Evolutionary conservation across 345 rosid species (phyloP).

Genomic region (Barbarea vulgaris): DNA sequence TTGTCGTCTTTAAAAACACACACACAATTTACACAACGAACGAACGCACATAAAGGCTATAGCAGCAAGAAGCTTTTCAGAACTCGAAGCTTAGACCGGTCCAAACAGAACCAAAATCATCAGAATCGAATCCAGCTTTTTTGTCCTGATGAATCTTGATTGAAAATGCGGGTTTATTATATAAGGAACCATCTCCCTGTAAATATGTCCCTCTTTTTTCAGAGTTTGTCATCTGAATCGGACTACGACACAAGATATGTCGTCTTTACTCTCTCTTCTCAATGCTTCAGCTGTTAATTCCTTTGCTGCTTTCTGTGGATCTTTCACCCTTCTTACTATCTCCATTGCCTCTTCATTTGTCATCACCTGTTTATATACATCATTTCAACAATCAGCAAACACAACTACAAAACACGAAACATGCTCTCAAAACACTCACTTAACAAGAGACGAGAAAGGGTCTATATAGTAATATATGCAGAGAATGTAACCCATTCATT

Average conservation of each 20-base stretch:
- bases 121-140: conserved; percentile 22
- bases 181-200: conserved; percentile 31
- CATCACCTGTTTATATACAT: conserved; percentile 56
- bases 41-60: conserved; percentile 30
- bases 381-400: neutral
- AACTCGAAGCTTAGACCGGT: conserved; percentile 25
- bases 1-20: conserved; percentile 11
- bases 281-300: conserved; percentile 69
- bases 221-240: conserved; percentile 59
- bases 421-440: neutral
- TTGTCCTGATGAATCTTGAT: conserved; percentile 38
- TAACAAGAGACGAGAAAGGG: neutral
- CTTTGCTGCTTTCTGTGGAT: conserved; percentile 83
- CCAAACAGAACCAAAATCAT: conserved; percentile 13
- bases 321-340: conserved; percentile 63
- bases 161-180: conserved; percentile 30
- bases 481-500: conserved; percentile 23
- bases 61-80: conserved; percentile 30
- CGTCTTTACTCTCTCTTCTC: conserved; percentile 73
- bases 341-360: conserved; percentile 79
- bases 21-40: conserved; percentile 41
- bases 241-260: conserved; percentile 78
- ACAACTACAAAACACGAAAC: neutral
- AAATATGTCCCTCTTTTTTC: neutral
- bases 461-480: neutral